Conservation (phyloP, 768 basidiomycete species). For the Lentinula edodes region DNA sequence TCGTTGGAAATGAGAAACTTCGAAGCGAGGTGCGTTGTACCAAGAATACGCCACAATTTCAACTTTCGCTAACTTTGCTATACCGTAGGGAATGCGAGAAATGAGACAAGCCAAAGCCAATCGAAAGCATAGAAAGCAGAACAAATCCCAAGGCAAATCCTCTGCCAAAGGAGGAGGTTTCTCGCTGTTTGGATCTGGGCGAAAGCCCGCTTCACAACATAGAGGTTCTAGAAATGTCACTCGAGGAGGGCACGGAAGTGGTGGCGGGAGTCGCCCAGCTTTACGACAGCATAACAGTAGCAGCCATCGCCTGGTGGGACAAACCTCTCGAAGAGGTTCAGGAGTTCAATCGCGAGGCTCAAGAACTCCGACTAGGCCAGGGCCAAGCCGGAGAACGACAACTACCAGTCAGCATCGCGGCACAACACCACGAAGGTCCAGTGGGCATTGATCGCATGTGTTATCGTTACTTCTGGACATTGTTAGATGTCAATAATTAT, state of each 20-base stretch:
- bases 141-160: neutral
- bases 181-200: constrained; percentile 14
- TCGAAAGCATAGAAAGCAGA: constrained; percentile 6
- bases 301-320: constrained; percentile 14
- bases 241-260: neutral
- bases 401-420: neutral
- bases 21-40: constrained; percentile 36
- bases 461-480: neutral
- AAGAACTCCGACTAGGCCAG: neutral
- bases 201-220: constrained; percentile 6
- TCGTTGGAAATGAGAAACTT: constrained; percentile 55
- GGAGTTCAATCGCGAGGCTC: neutral
- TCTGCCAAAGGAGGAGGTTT: neutral
- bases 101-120: constrained; percentile 49
- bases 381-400: neutral
- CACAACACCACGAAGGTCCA: neutral
- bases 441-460: neutral
- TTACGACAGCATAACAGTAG: constrained; percentile 12
- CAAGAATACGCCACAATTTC: neutral
- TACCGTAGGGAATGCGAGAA: constrained; percentile 60
- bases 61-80: constrained; percentile 1
- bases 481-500: neutral
- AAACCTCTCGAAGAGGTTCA: constrained; percentile 11
- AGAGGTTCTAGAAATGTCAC: neutral
- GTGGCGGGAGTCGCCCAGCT: neutral